These are phyloP conservation scores for Hyaloscypha variabilis DNA, from an alignment of 495 filamentous ascomycete genomes.

Conservation along the genomic window DNA sequence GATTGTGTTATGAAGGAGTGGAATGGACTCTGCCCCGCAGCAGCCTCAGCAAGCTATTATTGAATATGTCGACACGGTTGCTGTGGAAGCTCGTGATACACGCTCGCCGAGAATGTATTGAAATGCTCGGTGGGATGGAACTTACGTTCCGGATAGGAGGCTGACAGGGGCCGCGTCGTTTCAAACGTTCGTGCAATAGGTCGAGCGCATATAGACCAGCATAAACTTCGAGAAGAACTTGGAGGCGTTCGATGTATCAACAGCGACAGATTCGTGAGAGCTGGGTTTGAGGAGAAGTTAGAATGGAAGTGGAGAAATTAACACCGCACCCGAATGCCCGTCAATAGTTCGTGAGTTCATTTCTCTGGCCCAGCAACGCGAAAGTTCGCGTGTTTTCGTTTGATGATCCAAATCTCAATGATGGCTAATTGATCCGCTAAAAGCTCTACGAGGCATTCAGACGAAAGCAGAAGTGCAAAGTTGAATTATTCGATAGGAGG, in stretches of 20 bases:
- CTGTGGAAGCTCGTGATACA: constrained; percentile 25
- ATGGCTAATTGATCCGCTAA: not conserved
- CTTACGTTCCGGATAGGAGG: constrained; percentile 12
- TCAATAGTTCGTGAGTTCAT: not conserved
- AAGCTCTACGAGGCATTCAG: not conserved
- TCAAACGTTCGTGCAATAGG: not conserved
- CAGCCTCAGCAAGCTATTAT: constrained; percentile 8
- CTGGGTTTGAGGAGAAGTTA: not conserved
- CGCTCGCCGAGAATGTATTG: constrained; percentile 10
- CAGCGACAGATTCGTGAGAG: not conserved
- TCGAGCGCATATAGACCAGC: constrained; percentile 24
- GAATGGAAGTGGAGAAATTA: not conserved
- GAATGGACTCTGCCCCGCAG: constrained; percentile 25
- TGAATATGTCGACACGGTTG: constrained; percentile 11
- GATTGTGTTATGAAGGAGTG: not conserved
- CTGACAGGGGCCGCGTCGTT: constrained; percentile 22
- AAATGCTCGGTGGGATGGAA: not conserved
- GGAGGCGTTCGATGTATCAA: constrained; percentile 7
- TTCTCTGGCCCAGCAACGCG: not conserved
- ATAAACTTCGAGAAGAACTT: constrained; percentile 26
- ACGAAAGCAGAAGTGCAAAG: not conserved
- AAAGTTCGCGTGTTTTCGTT: not conserved
- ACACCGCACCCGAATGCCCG: not conserved
- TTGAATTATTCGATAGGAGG: constrained; percentile 1
- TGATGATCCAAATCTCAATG: not conserved